phyloP scores from a whole-genome alignment of 768 basidiomycete species.

The Lactarius deliciosus region DNA sequence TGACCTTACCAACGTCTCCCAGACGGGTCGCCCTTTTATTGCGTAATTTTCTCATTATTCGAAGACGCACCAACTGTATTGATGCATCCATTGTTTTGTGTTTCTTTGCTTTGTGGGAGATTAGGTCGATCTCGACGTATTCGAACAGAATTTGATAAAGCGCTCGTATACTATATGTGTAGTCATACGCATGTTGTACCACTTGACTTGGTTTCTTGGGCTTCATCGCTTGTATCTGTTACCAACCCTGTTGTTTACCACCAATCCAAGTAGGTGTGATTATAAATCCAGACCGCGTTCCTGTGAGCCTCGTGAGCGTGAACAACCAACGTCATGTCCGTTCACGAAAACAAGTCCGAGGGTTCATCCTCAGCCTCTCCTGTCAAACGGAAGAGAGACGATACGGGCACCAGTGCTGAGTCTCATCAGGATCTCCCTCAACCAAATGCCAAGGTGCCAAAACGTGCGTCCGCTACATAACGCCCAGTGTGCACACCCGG shows the following conservation, averaged over 20 bases:
- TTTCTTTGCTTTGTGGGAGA: conserved; percentile 11
- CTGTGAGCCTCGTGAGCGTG: neutral
- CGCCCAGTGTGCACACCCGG: neutral
- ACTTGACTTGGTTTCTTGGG: conserved; percentile 1
- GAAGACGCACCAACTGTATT: conserved; percentile 11
- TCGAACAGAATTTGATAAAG: conserved; percentile 15
- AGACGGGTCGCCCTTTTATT: conserved; percentile 3
- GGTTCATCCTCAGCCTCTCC: conserved; percentile 3
- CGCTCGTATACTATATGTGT: conserved; percentile 15
- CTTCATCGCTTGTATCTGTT: neutral
- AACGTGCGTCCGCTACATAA: conserved; percentile 13
- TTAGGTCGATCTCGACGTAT: conserved; percentile 7
- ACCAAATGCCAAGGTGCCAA: conserved; percentile 11
- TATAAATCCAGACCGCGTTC: neutral
- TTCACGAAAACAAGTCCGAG: neutral
- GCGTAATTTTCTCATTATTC: conserved; percentile 19
- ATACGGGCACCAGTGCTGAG: neutral
- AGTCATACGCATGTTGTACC: conserved; percentile 20
- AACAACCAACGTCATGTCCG: conserved; percentile 10
- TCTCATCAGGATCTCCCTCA: neutral
- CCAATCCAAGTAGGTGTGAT: neutral
- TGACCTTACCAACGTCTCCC: conserved; percentile 4
- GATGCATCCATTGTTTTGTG: conserved; percentile 9
- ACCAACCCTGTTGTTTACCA: neutral
- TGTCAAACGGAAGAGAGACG: conserved; percentile 12